Percentiles rank a stretch among this genome's conserved stretches.
phyloP scores from a whole-genome alignment of 495 filamentous ascomycete species.

The Hyphodiscus hymeniophilus region DNA sequence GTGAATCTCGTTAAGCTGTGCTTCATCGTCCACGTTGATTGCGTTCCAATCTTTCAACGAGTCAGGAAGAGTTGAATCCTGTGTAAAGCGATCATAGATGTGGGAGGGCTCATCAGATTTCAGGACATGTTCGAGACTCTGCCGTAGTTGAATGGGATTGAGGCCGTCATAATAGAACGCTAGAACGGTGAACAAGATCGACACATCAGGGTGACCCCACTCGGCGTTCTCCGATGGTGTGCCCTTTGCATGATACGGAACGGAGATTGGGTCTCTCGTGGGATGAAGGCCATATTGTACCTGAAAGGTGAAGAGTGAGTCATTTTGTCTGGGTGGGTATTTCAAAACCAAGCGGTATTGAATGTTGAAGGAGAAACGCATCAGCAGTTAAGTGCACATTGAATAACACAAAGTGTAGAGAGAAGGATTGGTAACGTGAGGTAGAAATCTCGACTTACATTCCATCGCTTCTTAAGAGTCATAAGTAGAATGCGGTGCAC shows the following conservation, averaged over 20 bases:
- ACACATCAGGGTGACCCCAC: slow-evolving; percentile 37
- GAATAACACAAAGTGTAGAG: too few species aligned
- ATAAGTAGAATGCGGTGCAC: slow-evolving; percentile 33
- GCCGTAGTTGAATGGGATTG: slow-evolving; percentile 24
- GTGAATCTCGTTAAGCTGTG: slow-evolving; percentile 37
- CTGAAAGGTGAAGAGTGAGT: too few species aligned
- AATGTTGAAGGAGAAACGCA: too few species aligned
- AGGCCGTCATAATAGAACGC: slow-evolving; percentile 36
- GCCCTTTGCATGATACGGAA: slow-evolving; percentile 37
- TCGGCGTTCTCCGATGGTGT: slow-evolving; percentile 30
- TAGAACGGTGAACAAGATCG: slow-evolving; percentile 33
- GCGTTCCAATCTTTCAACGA: slow-evolving; percentile 34
- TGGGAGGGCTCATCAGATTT: slow-evolving; percentile 42
- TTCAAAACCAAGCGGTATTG: too few species aligned
- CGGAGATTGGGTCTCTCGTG: slow-evolving; percentile 34
- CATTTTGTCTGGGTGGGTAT: too few species aligned
- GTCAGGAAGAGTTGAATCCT: slow-evolving; percentile 28
- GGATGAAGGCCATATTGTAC: slow-evolving; percentile 37
- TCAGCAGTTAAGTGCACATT: too few species aligned
- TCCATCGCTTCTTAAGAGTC: slow-evolving; percentile 34
- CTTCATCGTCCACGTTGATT: slow-evolving; percentile 42
- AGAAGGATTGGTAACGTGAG: too few species aligned
- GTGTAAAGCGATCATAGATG: slow-evolving; percentile 35
- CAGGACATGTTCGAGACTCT: slow-evolving; percentile 27
- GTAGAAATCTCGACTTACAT: too few species aligned